Percentiles rank a stretch among this genome's conserved stretches.
phyloP scores from a whole-genome alignment of 345 rosid species.

The Populus alba region DNA sequence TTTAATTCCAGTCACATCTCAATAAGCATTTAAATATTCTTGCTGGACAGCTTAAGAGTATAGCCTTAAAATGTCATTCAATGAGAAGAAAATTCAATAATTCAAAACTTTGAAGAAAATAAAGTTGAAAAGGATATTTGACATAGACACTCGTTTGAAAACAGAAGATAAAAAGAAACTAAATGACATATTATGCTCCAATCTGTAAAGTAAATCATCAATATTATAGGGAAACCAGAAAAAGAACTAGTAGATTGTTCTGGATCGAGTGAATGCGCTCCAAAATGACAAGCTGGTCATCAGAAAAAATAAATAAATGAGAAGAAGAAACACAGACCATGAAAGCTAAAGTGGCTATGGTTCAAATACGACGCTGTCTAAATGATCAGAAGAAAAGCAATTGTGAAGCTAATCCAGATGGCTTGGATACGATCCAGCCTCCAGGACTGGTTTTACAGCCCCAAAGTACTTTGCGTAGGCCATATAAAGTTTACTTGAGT shows the following conservation, averaged over 20 bases:
- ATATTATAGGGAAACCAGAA: background rate
- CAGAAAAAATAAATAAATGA: background rate
- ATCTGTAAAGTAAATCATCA: background rate
- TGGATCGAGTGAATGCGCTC: background rate
- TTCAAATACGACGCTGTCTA: background rate
- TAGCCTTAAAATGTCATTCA: background rate
- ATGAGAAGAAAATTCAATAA: background rate
- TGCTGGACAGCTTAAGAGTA: background rate
- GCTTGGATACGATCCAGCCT: background rate
- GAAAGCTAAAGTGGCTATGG: background rate
- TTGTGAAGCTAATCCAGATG: conserved; percentile 7
- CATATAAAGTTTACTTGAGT: background rate
- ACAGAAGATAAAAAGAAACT: background rate
- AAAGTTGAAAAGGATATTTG: background rate
- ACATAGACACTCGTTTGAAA: background rate
- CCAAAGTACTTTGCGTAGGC: background rate
- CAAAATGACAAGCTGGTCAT: background rate
- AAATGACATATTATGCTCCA: background rate
- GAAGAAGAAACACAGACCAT: background rate
- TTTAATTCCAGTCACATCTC: conserved; percentile 9
- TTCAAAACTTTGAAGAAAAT: background rate
- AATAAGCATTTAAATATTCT: background rate
- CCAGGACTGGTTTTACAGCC: background rate
- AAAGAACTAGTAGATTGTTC: background rate
- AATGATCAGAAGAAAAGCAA: background rate